Evolutionary conservation across 2,329 filamentous ascomycete species (phyloP).

Genomic region (Botrytis sinoallii): DNA sequence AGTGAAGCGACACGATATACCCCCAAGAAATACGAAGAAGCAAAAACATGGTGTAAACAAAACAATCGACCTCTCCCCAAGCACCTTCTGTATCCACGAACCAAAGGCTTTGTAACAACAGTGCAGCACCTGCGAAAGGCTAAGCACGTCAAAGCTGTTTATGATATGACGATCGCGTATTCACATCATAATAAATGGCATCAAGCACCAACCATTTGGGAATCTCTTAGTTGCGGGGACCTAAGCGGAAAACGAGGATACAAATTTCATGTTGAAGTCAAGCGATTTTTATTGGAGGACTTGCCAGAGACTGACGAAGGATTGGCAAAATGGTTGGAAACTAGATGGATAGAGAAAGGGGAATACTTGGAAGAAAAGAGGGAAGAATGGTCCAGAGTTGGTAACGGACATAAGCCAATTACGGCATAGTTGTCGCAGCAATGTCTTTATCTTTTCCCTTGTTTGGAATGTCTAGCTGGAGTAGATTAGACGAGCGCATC

Average conservation of each 20-base stretch:
- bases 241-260: constrained; percentile 44
- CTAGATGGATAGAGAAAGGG: constrained; percentile 53
- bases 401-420: neutral
- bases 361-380: constrained; percentile 48
- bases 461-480: neutral
- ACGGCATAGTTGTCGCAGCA: constrained; percentile 13
- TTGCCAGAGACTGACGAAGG: constrained; percentile 48
- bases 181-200: constrained; percentile 45
- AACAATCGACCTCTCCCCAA: constrained; percentile 50
- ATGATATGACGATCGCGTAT: constrained; percentile 56
- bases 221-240: constrained; percentile 45
- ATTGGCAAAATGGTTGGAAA: constrained; percentile 52
- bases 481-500: neutral
- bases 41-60: constrained; percentile 51
- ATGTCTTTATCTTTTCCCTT: neutral
- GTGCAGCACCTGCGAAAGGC: constrained; percentile 53
- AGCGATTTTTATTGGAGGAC: constrained; percentile 48
- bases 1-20: constrained; percentile 62
- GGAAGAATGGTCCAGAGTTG: constrained; percentile 41
- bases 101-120: constrained; percentile 58
- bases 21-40: constrained; percentile 49
- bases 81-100: constrained; percentile 59
- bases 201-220: constrained; percentile 51
- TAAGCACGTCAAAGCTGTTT: constrained; percentile 52
- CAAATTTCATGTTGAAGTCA: constrained; percentile 50